Base-by-base conservation (phyloP, 140 eudicot genomes). In the Oenanthe javanica region DNA sequence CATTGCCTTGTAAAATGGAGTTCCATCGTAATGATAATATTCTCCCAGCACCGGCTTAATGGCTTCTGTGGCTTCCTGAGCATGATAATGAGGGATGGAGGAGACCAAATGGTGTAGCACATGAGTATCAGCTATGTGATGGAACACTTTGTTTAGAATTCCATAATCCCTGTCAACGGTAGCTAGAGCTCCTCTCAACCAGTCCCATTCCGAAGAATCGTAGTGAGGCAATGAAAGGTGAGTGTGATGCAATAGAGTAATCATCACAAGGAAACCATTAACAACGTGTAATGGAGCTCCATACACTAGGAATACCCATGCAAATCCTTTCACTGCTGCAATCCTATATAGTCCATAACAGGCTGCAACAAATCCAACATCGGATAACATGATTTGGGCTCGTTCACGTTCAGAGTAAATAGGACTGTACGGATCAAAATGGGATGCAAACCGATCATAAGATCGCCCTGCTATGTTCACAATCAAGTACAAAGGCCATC, bases 401-500 rank as follows among this genome's bases (percentile, higher is more conserved):
- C 69, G 69, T n/a, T 61, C 69, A 8, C 69, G 69, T 61, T 61
- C 14, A 14, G 69, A 61, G 36, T 61, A 61, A n/a, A 61, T 61
- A 61, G 69, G 69, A 61, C 69, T 61, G 69, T 61, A 61, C 9
- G 69, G 69, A 9, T 61, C 69, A 61, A 61, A 61, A 4, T 61
- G 69, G 69, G 69, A 61, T n/a, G 69, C 69, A 61, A n/a, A n/a
- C 7, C 69, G 69, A 61, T 61, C 69, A 9, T 61, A 61, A 7
- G 69, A n/a, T 9, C 69, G 14, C 0, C 69, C 69, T 0, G 69
- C 69, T 61, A 61, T 61, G 69, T 61, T 61, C 2, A 61, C 69
- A n/a, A 61, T n/a, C 36, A 61, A 61, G 69, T 61, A 61, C 69
- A 61, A n/a, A 8, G 69, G 69, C 69, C 69, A 61, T 61, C 69